These are phyloP conservation scores for Miscanthus lutarioriparius DNA, from an alignment of 176 grass and related monocot genomes.

Conservation along the genomic window DNA sequence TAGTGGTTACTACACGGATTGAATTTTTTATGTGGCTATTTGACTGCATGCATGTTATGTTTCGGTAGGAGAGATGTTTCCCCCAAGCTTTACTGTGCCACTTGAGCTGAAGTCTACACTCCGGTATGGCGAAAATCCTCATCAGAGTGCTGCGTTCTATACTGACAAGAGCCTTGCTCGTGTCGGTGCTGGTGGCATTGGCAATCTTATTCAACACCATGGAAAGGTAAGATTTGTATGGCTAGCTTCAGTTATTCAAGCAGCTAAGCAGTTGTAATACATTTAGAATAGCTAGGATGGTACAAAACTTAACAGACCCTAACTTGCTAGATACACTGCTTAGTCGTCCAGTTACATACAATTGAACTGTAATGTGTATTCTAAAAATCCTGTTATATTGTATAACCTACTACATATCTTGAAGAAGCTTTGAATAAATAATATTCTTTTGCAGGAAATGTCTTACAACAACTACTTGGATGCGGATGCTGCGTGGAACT, in stretches of 20 bases:
- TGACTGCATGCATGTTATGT: neutral
- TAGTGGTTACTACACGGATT: neutral
- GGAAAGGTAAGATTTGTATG: slow-evolving; percentile 56
- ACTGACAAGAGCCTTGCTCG: slow-evolving; percentile 74
- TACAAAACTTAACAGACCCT: neutral
- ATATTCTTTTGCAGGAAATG: slow-evolving; percentile 69
- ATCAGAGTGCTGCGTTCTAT: slow-evolving; percentile 90
- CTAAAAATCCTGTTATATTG: neutral
- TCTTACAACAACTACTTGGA: slow-evolving; percentile 97
- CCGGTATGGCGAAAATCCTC: slow-evolving; percentile 93
- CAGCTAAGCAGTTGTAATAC: neutral
- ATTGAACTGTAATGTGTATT: neutral
- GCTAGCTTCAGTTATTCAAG: neutral
- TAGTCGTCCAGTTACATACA: neutral
- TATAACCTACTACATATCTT: slow-evolving; percentile 11
- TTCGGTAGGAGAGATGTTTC: slow-evolving; percentile 63
- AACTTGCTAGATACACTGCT: neutral
- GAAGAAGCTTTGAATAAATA: neutral
- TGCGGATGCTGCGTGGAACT: slow-evolving; percentile 95
- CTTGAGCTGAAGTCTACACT: slow-evolving; percentile 63
- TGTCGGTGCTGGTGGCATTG: slow-evolving; percentile 77
- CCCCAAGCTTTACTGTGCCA: slow-evolving; percentile 72
- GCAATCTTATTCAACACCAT: slow-evolving; percentile 74
- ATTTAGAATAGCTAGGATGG: neutral
- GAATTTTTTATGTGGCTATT: slow-evolving; percentile 6